Conservation (phyloP, 306 rosid genomes). For the Aeschynomene evenia region DNA sequence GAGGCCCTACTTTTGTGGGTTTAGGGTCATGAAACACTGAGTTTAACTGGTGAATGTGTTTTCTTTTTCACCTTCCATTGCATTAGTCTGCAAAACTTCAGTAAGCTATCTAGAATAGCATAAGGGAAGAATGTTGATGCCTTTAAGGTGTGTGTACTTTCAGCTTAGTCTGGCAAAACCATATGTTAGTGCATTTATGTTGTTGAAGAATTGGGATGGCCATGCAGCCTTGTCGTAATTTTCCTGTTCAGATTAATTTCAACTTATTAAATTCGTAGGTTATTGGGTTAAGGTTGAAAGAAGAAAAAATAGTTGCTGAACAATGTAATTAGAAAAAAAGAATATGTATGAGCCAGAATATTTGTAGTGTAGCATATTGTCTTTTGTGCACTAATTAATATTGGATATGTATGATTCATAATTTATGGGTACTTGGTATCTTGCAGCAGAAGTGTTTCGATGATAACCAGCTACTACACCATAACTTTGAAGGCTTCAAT, state of each 20-base stretch:
- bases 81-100: neutral
- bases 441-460: conserved; percentile 70
- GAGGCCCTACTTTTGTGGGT: neutral
- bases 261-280: conserved; percentile 8
- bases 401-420: neutral
- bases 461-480: conserved; percentile 47
- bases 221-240: conserved; percentile 2
- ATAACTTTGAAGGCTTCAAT: conserved; percentile 41
- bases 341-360: neutral
- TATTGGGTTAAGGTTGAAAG: neutral
- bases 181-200: neutral
- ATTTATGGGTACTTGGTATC: conserved; percentile 7
- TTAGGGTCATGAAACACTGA: neutral
- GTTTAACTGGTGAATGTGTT: neutral
- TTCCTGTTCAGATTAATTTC: conserved; percentile 13
- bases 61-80: neutral
- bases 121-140: conserved; percentile 7
- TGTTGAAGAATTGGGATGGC: conserved; percentile 1
- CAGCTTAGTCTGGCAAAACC: neutral
- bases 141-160: conserved; percentile 2
- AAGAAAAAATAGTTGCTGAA: neutral
- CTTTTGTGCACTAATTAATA: neutral
- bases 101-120: neutral
- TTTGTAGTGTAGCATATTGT: neutral
- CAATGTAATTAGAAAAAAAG: neutral